Conservation (phyloP, 139 green algal species). For the Tetradesmus lagerheimii region DNA sequence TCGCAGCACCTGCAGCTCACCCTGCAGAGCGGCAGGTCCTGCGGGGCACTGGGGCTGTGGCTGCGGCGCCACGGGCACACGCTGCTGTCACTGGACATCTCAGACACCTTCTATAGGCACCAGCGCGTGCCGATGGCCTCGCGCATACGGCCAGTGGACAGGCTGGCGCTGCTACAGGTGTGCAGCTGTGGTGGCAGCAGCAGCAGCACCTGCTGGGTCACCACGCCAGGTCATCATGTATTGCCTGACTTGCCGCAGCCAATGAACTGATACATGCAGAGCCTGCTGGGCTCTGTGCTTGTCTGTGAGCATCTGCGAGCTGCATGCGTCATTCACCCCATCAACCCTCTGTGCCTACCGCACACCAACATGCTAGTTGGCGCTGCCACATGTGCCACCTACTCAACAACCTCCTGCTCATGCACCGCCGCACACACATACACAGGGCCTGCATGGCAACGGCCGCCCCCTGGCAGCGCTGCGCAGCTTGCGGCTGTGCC, state of each 20-base stretch:
- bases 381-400: no score
- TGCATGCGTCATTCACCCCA: no score
- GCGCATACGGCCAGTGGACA: background rate
- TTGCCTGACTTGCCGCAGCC: no score
- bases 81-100: background rate
- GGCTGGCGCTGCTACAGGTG: conserved; percentile 1
- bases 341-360: no score
- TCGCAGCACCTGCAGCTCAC: background rate
- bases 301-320: no score
- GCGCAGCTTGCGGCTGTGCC: background rate
- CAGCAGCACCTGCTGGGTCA: background rate
- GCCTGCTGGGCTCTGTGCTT: no score
- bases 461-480: background rate
- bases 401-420: no score
- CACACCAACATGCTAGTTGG: no score
- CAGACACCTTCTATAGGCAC: background rate
- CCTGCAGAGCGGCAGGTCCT: background rate
- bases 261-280: no score
- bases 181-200: background rate
- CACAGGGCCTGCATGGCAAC: background rate
- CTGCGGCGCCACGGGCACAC: background rate
- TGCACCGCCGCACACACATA: background rate
- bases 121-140: background rate
- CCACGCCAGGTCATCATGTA: no score
- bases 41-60: background rate